Evolutionary conservation across 2,329 filamentous ascomycete genomes (phyloP), one percentile per base, ranked within the genome.

Genomic region (Talaromyces sp.): DNA sequence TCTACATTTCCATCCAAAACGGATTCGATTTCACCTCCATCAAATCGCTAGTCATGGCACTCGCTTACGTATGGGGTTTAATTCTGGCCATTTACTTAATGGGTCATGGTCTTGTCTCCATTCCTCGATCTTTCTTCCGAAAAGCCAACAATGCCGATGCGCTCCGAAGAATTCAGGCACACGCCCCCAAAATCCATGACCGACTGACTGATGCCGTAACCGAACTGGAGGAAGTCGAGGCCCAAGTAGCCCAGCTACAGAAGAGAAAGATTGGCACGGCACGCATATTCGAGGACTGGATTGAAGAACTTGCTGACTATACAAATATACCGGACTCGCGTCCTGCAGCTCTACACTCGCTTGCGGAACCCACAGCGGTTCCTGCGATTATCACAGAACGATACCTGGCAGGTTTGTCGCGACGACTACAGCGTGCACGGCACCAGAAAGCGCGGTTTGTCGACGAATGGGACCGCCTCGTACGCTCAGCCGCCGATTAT

Each of bases 41-140:
- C 70, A 97, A 96, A 80, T 89, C 87, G 41, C 82, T 96, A 47
- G 85, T 96, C 68, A 97, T 99, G 91, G 94, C 95, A 14, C 82
- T 98, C 66, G 91, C 94, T 43, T 99, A 99, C 77, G 92, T 92
- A 66, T 98, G 93, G 90, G 93, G 93, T 71, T 81, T 99, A 71
- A 84, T 94, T 4, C 84, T 98, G 61, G 95, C 93, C 54, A 97
- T 99, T 68, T 98, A 97, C 73, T 84, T 99, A 47, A 98, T 99
- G 94, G 95, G 95, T 7, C 95, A 99, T 77, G 95, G 95, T 8
- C 83, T 99, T 31, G 95, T 99, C 37, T 90, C 93, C 1, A 90
- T 99, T 65, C 95, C 95, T 0, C 85, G 94, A 69, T 87, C 86
- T 43, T 82, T 99, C 16, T 90, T 95, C 72, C 87, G 90, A 66